phyloP scores from a whole-genome alignment of 2,329 filamentous ascomycete species.

The Didymella pinodella region DNA sequence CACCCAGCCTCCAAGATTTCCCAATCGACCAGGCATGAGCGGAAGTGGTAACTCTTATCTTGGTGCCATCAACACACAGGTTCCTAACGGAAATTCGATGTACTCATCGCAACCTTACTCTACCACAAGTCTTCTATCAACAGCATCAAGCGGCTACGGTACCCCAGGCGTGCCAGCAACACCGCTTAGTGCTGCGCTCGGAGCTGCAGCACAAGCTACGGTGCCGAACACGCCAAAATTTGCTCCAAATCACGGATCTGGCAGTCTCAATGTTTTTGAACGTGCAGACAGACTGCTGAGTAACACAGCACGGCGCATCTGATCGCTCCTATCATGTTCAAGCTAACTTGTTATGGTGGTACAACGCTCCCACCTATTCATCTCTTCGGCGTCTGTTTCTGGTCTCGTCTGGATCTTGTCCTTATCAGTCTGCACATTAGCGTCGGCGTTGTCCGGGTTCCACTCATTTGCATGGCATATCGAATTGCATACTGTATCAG shows the following conservation, averaged over 20 bases:
- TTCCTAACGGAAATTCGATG: conserved; percentile 40
- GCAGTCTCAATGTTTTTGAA: conserved; percentile 48
- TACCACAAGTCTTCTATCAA: conserved; percentile 37
- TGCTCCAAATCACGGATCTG: conserved; percentile 30
- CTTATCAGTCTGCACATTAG: conserved; percentile 17
- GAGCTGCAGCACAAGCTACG: conserved; percentile 88
- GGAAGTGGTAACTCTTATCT: conserved; percentile 39
- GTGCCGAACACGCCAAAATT: conserved; percentile 68
- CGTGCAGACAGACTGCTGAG: conserved; percentile 46
- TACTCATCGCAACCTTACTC: conserved; percentile 42
- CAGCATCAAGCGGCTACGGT: conserved; percentile 55
- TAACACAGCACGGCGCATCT: conserved; percentile 42
- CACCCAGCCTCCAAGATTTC: conserved; percentile 44
- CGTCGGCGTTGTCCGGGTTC: conserved; percentile 23
- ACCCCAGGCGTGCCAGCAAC: conserved; percentile 75
- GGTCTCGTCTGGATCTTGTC: not conserved
- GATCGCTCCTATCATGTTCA: conserved; percentile 1
- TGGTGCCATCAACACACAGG: conserved; percentile 49
- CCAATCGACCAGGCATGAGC: conserved; percentile 38
- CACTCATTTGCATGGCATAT: conserved; percentile 23
- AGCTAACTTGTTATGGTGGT: too few relatives aligned
- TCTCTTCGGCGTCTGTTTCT: not conserved
- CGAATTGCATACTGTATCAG: conserved; percentile 12
- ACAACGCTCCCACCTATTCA: conserved; percentile 1
- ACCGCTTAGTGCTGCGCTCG: conserved; percentile 86